These are phyloP conservation scores for Hypsizygus marmoreus DNA, from an alignment of 768 basidiomycete genomes.

Conservation along the genomic window DNA sequence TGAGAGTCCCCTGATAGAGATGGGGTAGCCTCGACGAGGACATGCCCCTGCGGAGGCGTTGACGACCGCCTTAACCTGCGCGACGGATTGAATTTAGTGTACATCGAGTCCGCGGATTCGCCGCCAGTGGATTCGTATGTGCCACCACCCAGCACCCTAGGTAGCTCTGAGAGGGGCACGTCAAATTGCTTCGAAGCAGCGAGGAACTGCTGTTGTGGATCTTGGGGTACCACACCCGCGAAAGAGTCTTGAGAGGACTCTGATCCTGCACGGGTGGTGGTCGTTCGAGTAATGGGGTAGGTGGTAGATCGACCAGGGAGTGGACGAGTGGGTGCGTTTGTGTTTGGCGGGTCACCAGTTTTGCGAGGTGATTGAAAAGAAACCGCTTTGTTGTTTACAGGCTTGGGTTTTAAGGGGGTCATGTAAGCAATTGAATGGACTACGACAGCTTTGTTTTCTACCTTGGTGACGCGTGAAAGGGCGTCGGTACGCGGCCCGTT, in stretches of 20 bases:
- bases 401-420: slow-evolving; percentile 21
- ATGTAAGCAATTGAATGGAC: slow-evolving; percentile 18
- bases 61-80: slow-evolving; percentile 9
- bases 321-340: slow-evolving; percentile 17
- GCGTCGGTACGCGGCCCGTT: slow-evolving; percentile 28
- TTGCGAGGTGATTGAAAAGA: slow-evolving; percentile 35
- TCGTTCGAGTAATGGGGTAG: slow-evolving; percentile 11
- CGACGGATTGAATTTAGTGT: slow-evolving; percentile 1
- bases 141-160: slow-evolving; percentile 20
- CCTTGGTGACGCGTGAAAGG: slow-evolving; percentile 28
- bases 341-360: slow-evolving; percentile 12
- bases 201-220: slow-evolving; percentile 48
- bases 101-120: slow-evolving; percentile 6
- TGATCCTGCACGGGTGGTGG: slow-evolving; percentile 13
- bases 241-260: slow-evolving; percentile 64
- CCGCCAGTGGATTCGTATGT: neutral
- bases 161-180: slow-evolving; percentile 61
- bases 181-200: slow-evolving; percentile 51
- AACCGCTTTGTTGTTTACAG: slow-evolving; percentile 29
- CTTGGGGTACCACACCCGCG: slow-evolving; percentile 49
- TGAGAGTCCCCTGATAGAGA: slow-evolving; percentile 45
- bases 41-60: slow-evolving; percentile 16
- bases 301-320: slow-evolving; percentile 16
- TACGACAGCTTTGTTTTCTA: slow-evolving; percentile 12
- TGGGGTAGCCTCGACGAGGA: slow-evolving; percentile 59